phyloP scores from a whole-genome alignment of 148 eudicot species.

The Rhododendron kiyosumense region DNA sequence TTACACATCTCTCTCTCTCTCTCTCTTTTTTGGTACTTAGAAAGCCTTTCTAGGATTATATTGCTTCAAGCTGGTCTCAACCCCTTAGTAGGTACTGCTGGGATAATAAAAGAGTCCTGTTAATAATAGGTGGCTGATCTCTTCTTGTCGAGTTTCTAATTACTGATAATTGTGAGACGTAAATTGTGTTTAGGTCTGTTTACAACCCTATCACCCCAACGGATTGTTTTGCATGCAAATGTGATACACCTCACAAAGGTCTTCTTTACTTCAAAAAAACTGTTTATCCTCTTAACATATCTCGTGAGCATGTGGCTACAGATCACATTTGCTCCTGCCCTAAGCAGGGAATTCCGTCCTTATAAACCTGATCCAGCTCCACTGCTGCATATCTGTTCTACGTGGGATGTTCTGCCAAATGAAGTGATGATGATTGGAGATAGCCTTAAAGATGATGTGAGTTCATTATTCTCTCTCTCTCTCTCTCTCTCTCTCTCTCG shows the following conservation, averaged over 20 bases:
- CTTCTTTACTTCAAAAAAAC: neutral
- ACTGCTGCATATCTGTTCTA: conserved; percentile 74
- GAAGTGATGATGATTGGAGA: conserved; percentile 98
- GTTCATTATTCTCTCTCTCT: conserved; percentile 16
- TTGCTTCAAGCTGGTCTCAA: neutral
- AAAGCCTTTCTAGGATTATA: neutral
- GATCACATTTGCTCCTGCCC: conserved; percentile 75
- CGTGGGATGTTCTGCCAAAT: conserved; percentile 67
- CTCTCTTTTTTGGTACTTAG: neutral
- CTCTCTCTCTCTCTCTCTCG: neutral
- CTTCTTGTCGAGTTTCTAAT: neutral
- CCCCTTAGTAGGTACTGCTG: neutral
- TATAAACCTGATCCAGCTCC: conserved; percentile 98
- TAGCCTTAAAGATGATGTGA: conserved; percentile 98
- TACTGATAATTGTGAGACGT: neutral
- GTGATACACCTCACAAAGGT: neutral
- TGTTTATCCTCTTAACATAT: neutral
- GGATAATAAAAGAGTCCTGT: neutral
- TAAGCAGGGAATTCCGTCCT: conserved; percentile 90
- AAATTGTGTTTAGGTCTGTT: neutral
- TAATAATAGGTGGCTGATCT: neutral
- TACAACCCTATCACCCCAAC: neutral
- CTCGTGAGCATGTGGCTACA: conserved; percentile 28
- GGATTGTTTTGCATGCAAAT: neutral
- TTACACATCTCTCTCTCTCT: neutral